Conservation (phyloP, 306 rosid genomes). For the Betula pendula region DNA sequence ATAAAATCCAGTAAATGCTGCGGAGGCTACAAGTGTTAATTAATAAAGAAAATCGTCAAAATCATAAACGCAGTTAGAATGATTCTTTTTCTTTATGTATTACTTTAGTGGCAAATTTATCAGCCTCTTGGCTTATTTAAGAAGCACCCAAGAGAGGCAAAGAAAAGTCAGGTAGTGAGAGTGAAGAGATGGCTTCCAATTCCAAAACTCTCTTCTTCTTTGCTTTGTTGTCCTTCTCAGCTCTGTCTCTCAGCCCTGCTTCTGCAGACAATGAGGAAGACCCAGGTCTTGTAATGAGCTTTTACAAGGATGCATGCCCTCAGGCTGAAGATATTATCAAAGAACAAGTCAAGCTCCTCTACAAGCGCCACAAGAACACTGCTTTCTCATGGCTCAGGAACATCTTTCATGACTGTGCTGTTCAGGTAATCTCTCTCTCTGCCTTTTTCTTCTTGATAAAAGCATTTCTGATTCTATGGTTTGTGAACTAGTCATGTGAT, state of each 20-base stretch:
- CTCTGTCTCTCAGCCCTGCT: slow-evolving; percentile 33
- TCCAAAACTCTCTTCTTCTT: slow-evolving; percentile 46
- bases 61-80: background rate
- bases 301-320: slow-evolving; percentile 88
- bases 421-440: slow-evolving; percentile 48
- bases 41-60: slow-evolving; percentile 4
- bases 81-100: background rate
- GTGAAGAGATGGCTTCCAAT: slow-evolving; percentile 50
- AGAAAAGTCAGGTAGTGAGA: slow-evolving; percentile 12
- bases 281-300: slow-evolving; percentile 68
- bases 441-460: background rate
- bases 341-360: slow-evolving; percentile 92
- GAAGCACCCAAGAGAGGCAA: slow-evolving; percentile 5
- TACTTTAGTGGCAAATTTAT: slow-evolving; percentile 5
- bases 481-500: slow-evolving; percentile 70
- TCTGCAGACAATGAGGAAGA: slow-evolving; percentile 45
- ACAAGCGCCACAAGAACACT: slow-evolving; percentile 99
- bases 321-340: slow-evolving; percentile 93
- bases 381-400: slow-evolving; percentile 99
- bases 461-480: background rate
- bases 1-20: background rate
- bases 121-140: slow-evolving; percentile 53
- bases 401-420: slow-evolving; percentile 97
- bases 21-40: background rate
- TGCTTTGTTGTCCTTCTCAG: slow-evolving; percentile 48